Evolutionary conservation across 78 protist genomes (phyloP).

Genomic region (Capsaspora owczarzaki): DNA sequence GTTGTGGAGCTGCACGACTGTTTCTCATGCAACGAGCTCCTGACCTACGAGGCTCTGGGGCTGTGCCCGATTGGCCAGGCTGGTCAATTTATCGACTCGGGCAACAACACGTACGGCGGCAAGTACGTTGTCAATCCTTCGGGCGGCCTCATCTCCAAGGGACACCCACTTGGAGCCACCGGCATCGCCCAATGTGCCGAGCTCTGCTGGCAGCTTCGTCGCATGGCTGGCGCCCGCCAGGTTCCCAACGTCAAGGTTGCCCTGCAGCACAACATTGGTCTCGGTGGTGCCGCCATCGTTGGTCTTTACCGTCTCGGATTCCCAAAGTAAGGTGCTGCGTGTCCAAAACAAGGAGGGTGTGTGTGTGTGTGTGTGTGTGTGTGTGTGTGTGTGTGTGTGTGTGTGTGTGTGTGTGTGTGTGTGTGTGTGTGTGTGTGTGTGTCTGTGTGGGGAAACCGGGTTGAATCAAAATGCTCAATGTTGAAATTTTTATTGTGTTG

Average conservation of each 20-base stretch:
- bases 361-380: not conserved
- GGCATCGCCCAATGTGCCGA: not conserved
- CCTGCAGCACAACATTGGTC: not conserved
- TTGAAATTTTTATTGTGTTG: no score
- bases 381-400: constrained; percentile 4
- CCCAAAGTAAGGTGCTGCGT: not conserved
- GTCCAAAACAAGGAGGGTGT: not conserved
- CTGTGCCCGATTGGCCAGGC: constrained; percentile 25
- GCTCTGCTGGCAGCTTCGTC: not conserved
- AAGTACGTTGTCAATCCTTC: constrained; percentile 42
- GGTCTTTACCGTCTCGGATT: not conserved
- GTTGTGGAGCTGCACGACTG: constrained; percentile 49
- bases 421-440: no score
- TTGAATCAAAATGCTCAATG: no score
- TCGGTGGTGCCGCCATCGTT: not conserved
- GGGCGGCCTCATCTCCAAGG: constrained; percentile 34
- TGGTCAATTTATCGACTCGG: constrained; percentile 12
- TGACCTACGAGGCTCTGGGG: constrained; percentile 41
- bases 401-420: not conserved
- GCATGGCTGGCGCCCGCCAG: not conserved
- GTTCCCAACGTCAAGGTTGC: not conserved
- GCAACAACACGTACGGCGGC: constrained; percentile 44
- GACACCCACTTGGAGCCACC: not conserved
- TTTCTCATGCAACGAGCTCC: constrained; percentile 41
- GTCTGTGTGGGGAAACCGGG: no score